Percentiles rank a stretch among this genome's conserved stretches.
Conservation (phyloP, 805 yeast species). For the Tetrapisispora arboricola region DNA sequence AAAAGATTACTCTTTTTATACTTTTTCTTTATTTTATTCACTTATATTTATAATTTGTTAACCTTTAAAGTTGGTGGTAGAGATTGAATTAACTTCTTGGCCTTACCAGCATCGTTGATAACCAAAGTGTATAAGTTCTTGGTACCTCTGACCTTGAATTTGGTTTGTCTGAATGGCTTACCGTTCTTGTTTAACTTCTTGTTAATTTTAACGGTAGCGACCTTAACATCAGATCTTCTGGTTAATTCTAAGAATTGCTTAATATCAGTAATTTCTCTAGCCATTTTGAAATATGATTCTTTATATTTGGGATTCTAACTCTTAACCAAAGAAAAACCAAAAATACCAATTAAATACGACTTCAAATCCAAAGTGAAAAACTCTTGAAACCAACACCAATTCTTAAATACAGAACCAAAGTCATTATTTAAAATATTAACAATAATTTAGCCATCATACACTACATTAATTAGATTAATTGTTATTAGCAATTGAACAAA, state of each 20-base stretch:
- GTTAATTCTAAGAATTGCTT: constrained; percentile 95
- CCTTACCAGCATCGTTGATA: constrained; percentile 92
- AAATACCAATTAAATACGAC: no score
- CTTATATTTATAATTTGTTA: constrained; percentile 34
- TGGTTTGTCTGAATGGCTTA: constrained; percentile 84
- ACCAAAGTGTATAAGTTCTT: constrained; percentile 90
- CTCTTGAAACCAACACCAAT: no score
- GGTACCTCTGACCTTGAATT: constrained; percentile 98
- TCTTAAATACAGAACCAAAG: no score
- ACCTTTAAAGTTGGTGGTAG: constrained; percentile 88
- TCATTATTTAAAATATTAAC: no score
- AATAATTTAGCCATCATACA: no score
- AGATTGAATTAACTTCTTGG: constrained; percentile 94
- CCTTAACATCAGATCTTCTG: constrained; percentile 89
- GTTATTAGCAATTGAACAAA: no score
- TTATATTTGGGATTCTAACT: constrained; percentile 5
- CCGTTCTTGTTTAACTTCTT: constrained; percentile 70
- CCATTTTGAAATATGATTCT: constrained; percentile 21
- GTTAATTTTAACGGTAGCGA: constrained; percentile 93
- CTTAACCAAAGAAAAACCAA: no score
- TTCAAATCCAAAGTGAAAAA: no score
- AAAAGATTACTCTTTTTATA: no score
- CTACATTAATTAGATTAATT: no score
- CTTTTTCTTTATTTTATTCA: not conserved
- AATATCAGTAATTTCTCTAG: constrained; percentile 83